These are phyloP conservation scores for Blastocladiella emersonii DNA, from an alignment of 371 early-diverging fungal genomes.

Conservation along the genomic window DNA sequence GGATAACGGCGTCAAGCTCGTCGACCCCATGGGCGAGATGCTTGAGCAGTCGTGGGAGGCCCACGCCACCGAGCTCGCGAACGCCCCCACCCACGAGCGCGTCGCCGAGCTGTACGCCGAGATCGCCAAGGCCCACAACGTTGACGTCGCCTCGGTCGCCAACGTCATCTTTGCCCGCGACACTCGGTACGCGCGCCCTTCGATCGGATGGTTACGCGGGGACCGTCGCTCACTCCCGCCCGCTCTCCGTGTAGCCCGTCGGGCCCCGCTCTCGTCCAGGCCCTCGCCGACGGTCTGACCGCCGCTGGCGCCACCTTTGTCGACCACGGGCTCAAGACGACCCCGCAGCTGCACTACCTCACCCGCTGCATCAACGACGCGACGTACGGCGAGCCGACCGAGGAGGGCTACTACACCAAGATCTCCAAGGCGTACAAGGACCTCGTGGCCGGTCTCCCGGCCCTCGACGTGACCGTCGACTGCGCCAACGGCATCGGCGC, in stretches of 20 bases:
- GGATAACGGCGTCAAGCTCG: slow-evolving; percentile 99
- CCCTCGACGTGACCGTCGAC: slow-evolving; percentile 42
- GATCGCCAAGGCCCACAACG: slow-evolving; percentile 48
- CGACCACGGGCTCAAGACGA: slow-evolving; percentile 87
- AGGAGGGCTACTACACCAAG: slow-evolving; percentile 83
- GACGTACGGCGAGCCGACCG: slow-evolving; percentile 83
- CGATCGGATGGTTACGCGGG: too few species aligned
- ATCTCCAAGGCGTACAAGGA: slow-evolving; percentile 64
- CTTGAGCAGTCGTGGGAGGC: slow-evolving; percentile 92
- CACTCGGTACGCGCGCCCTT: slow-evolving; percentile 66
- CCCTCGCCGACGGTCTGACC: slow-evolving; percentile 65
- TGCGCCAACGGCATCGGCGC: slow-evolving; percentile 97
- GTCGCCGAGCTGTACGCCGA: slow-evolving; percentile 44
- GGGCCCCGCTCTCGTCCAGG: slow-evolving; percentile 63
- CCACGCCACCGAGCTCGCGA: slow-evolving; percentile 82
- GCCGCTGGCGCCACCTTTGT: slow-evolving; percentile 49
- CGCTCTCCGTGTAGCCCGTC: too few species aligned
- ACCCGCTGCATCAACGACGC: slow-evolving; percentile 82
- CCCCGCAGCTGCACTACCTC: slow-evolving; percentile 95
- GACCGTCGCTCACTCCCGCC: too few species aligned
- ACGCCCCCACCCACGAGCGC: slow-evolving; percentile 58
- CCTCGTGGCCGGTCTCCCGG: slow-evolving; percentile 48
- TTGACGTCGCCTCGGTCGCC: slow-evolving; percentile 51
- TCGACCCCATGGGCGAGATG: slow-evolving; percentile 99
- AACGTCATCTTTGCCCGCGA: slow-evolving; percentile 77